A percentile compares a stretch with the other conserved stretches of the same genome.
Evolutionary conservation across 495 filamentous ascomycete genomes (phyloP).

Genomic region (Hypoxylon intermedium): DNA sequence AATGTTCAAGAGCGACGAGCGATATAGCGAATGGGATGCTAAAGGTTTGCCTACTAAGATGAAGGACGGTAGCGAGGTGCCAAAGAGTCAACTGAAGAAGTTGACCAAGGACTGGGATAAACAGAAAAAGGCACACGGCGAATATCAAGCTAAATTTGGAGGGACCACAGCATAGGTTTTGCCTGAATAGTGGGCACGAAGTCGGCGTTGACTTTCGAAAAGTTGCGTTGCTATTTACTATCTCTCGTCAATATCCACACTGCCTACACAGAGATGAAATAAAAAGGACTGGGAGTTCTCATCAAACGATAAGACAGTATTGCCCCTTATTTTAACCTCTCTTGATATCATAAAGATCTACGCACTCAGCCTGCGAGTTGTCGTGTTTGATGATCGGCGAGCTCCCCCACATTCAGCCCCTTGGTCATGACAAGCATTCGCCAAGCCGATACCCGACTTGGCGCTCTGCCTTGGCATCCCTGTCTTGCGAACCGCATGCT

Average conservation of each 20-base stretch:
- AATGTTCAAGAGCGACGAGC: slow-evolving; percentile 73
- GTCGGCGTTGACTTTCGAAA: no score
- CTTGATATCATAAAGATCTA: no score
- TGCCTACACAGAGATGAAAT: no score
- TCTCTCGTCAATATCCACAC: not conserved
- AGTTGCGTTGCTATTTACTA: slow-evolving; percentile 12
- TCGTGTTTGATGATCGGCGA: slow-evolving; percentile 1
- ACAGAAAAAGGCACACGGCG: slow-evolving; percentile 87
- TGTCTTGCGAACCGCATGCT: slow-evolving; percentile 13
- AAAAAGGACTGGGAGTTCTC: no score
- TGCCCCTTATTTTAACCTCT: no score
- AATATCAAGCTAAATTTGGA: slow-evolving; percentile 59
- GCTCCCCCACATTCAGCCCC: slow-evolving; percentile 31
- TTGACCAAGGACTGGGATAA: slow-evolving; percentile 89
- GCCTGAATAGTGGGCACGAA: slow-evolving; percentile 4
- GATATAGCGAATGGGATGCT: slow-evolving; percentile 83
- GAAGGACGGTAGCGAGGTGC: slow-evolving; percentile 76
- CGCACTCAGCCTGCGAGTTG: not conserved
- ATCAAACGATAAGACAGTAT: no score
- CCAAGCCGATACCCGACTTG: slow-evolving; percentile 43
- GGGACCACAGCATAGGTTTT: slow-evolving; percentile 20
- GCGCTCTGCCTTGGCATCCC: slow-evolving; percentile 23
- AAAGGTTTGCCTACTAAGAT: slow-evolving; percentile 84
- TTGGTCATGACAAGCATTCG: slow-evolving; percentile 39
- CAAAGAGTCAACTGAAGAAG: slow-evolving; percentile 84